A percentile compares a stretch with the other conserved stretches of the same genome.
Evolutionary conservation across 2,329 filamentous ascomycete genomes (phyloP).

Genomic region (Phyllosticta capitalensis): DNA sequence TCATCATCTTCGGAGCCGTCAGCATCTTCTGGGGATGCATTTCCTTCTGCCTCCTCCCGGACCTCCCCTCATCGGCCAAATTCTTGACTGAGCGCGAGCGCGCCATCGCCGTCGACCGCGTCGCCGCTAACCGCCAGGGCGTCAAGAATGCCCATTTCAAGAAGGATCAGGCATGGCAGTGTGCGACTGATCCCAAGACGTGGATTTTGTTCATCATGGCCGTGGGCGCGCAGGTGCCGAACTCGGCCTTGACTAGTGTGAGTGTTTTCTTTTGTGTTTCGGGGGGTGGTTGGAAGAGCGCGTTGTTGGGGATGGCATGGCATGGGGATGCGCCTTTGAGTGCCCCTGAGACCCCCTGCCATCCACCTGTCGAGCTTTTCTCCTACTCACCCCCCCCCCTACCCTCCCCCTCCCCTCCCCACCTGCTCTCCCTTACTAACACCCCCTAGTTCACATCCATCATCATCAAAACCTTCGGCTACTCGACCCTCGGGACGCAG

Average conservation of each 20-base stretch:
- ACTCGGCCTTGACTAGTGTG: constrained; percentile 44
- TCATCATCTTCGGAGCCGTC: constrained; percentile 43
- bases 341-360: too few species aligned
- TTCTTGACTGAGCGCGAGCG: constrained; percentile 34
- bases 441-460: constrained; percentile 34
- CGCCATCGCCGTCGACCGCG: constrained; percentile 43
- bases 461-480: constrained; percentile 56
- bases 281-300: too few species aligned
- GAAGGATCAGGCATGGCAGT: constrained; percentile 34
- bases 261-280: too few species aligned
- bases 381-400: neutral
- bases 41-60: constrained; percentile 32
- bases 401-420: neutral
- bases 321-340: too few species aligned
- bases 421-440: neutral
- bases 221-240: constrained; percentile 46
- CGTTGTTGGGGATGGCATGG: too few species aligned
- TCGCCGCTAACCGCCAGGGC: constrained; percentile 42
- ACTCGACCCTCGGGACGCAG: constrained; percentile 81
- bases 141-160: constrained; percentile 43
- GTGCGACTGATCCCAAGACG: constrained; percentile 45
- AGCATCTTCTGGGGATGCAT: constrained; percentile 29
- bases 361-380: too few species aligned
- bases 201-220: constrained; percentile 48
- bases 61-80: constrained; percentile 35